Evolutionary conservation across 2,329 filamentous ascomycete genomes (phyloP), one percentile per base, ranked within the genome.

Genomic region (Trichocomaceae sp.): DNA sequence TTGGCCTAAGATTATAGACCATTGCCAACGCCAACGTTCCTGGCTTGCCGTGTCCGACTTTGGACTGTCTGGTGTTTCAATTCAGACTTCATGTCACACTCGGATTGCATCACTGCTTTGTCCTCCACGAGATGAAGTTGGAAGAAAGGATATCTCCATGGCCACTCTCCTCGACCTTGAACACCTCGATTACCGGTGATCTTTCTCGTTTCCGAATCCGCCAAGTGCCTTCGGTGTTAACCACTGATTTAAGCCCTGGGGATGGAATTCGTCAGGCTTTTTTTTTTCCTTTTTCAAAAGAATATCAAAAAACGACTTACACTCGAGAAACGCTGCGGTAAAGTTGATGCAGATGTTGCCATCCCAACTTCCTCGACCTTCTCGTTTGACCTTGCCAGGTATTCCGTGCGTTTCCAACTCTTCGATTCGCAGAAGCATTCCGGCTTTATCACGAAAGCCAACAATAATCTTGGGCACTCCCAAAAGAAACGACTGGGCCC

Each of bases 261-360:
- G 15, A 49, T 31, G 17, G 6, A 9, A 20, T 23, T 2, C 13
- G 26, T 69, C 58, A 69, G n/a, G n/a, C n/a, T n/a, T n/a, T 19
- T 47, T 13, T 2, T 10, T 23, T 26, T 31, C 44, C 8, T 23
- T 47, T 23, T 5, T n/a, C 10, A 15, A 12, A n/a, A n/a, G n/a
- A n/a, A 5, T 10, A 8, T 1, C 1, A 7, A 19, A 56, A 52
- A 45, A 23, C 46, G 45, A 20, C 45, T 71, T 70, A 90, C 88
- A 95, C 7, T 85, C 84, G 15, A 97, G 72, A 62, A 97, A 88
- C 0, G 74, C 78, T 1, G 82, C 83, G 1, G 90, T 84, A 72
- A 96, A 96, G 63, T 95, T 96, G 66, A 97, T 93, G 66, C 91
- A 96, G 61, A 87, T 82, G 66, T 96, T 92, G 17, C 89, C 92